A percentile compares a stretch with the other conserved stretches of the same genome.
phyloP scores from a whole-genome alignment of 2,329 filamentous ascomycete genomes.

The Alternaria longipes region DNA sequence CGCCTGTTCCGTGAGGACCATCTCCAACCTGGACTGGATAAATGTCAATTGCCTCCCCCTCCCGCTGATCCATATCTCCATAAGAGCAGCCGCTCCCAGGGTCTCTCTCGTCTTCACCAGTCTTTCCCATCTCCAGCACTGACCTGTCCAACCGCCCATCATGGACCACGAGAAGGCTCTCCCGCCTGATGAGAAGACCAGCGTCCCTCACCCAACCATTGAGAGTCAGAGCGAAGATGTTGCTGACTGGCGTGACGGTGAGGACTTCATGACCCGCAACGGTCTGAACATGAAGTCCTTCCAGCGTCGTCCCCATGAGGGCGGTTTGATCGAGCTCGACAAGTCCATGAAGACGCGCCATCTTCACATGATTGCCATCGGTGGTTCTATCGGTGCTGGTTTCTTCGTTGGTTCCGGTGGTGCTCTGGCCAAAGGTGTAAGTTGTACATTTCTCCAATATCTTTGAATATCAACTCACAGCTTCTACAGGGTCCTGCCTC shows the following conservation, averaged over 20 bases:
- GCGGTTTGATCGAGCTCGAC: slow-evolving; percentile 41
- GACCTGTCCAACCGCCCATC: slow-evolving; percentile 27
- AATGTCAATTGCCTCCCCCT: slow-evolving; percentile 33
- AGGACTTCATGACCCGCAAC: slow-evolving; percentile 49
- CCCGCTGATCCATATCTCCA: slow-evolving; percentile 36
- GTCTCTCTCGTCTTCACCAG: slow-evolving; percentile 12
- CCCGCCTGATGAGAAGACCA: slow-evolving; percentile 41
- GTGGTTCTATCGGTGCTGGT: slow-evolving; percentile 69
- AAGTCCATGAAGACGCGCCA: slow-evolving; percentile 65
- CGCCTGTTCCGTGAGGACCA: slow-evolving; percentile 35
- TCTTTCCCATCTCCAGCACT: slow-evolving; percentile 14
- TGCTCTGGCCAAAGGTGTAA: slow-evolving; percentile 63
- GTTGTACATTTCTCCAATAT: slow-evolving; percentile 21
- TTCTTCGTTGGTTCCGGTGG: slow-evolving; percentile 69
- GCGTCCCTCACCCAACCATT: slow-evolving; percentile 23
- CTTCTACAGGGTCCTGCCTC: slow-evolving; percentile 39
- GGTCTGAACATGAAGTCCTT: slow-evolving; percentile 49
- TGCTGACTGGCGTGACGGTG: slow-evolving; percentile 42
- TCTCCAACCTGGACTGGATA: slow-evolving; percentile 27
- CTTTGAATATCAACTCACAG: slow-evolving; percentile 11
- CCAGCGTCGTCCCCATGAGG: slow-evolving; percentile 43
- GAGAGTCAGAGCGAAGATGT: slow-evolving; percentile 20
- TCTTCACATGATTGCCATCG: slow-evolving; percentile 70
- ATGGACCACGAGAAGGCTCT: slow-evolving; percentile 42
- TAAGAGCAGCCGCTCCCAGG: slow-evolving; percentile 30